Evolutionary conservation across 805 yeast genomes (phyloP).

Genomic region (Crinitomyces ghanaensis): DNA sequence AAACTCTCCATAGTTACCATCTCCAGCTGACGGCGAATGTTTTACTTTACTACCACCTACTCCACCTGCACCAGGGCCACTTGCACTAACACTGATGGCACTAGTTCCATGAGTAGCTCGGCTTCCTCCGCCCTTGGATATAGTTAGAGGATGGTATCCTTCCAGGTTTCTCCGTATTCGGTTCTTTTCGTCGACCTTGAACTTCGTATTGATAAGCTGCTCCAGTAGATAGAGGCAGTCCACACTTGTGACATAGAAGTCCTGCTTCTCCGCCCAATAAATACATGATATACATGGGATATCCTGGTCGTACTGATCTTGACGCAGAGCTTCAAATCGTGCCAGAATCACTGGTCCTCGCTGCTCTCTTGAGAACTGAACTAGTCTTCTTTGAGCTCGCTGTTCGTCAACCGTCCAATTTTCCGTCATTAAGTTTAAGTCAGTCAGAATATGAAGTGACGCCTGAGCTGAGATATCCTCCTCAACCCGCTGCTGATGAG

Average conservation of each 20-base stretch:
- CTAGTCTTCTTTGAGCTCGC: conserved; percentile 35
- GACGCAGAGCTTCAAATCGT: conserved; percentile 29
- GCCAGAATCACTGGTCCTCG: conserved; percentile 27
- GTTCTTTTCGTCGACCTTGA: conserved; percentile 58
- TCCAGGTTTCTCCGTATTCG: conserved; percentile 57
- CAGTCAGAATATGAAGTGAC: conserved; percentile 20
- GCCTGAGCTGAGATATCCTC: conserved; percentile 16
- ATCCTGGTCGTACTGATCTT: conserved; percentile 28
- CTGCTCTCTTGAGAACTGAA: conserved; percentile 33
- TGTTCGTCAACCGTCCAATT: conserved; percentile 40
- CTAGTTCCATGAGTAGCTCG: no score
- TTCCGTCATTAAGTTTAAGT: conserved; percentile 28
- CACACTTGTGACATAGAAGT: conserved; percentile 50
- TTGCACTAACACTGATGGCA: no score
- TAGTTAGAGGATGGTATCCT: conserved; percentile 48
- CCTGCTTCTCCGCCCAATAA: conserved; percentile 39
- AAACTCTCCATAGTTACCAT: conserved; percentile 28
- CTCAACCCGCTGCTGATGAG: conserved; percentile 4
- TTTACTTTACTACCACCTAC: no score
- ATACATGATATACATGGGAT: conserved; percentile 48
- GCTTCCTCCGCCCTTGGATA: no score
- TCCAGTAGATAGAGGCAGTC: conserved; percentile 50
- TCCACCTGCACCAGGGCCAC: no score
- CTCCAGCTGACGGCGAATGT: no score
- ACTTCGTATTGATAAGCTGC: conserved; percentile 40